phyloP scores from a whole-genome alignment of 768 basidiomycete species.

The Panaeolus papilionaceus region DNA sequence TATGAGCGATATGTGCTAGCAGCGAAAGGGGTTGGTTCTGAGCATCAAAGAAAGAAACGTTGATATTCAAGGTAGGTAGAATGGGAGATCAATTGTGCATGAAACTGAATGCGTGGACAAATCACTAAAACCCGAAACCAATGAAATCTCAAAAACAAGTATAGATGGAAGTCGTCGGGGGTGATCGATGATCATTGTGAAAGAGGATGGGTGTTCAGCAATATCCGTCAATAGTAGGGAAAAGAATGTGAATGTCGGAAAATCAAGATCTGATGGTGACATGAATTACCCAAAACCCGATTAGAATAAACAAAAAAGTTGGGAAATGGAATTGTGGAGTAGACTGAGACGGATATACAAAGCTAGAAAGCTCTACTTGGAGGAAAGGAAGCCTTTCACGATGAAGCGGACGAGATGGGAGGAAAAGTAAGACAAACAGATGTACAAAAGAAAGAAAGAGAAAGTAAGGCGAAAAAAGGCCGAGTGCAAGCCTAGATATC shows the following conservation, averaged over 20 bases:
- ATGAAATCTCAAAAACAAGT: too few species aligned
- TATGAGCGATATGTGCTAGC: not conserved
- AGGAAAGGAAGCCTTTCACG: not conserved
- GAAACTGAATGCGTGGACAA: not conserved
- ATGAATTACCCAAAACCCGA: not conserved
- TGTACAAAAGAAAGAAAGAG: not conserved
- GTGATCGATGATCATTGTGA: too few species aligned
- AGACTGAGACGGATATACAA: conserved; percentile 10
- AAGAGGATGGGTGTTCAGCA: too few species aligned
- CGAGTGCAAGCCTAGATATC: conserved; percentile 55
- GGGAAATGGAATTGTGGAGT: not conserved
- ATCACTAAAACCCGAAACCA: not conserved
- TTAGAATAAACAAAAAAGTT: not conserved
- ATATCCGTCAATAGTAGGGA: too few species aligned
- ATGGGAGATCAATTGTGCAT: not conserved
- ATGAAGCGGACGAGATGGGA: not conserved
- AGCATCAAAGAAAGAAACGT: too few species aligned
- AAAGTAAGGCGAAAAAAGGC: not conserved
- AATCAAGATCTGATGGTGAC: not conserved
- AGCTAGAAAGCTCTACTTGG: not conserved
- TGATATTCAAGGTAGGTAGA: not conserved
- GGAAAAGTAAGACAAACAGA: not conserved
- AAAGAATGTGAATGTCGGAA: not conserved
- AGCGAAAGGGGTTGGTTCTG: too few species aligned
- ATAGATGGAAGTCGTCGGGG: too few species aligned